Base-by-base conservation (phyloP, 192 early-diverging fungal genomes). In the Chytriomyces confervae region DNA sequence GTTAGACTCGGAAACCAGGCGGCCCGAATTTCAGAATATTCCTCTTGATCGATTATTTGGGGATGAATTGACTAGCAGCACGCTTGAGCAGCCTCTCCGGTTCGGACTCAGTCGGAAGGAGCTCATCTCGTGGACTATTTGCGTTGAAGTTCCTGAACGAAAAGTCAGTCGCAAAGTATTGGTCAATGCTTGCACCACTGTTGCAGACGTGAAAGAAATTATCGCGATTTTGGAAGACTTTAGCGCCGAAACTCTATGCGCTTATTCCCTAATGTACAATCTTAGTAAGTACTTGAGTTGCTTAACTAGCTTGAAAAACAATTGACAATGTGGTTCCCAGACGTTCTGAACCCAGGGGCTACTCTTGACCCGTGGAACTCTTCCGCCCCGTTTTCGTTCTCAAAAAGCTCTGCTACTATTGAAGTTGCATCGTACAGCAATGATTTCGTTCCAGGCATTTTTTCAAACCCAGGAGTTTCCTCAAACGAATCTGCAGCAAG, bases 41-140 rank as follows among this genome's bases (percentile, higher is more conserved):
- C 36, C 36, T 36, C 36, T 36, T 36, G 36, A 36, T 36, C 36
- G 36, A 36, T 36, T 36, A 36, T 36, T 36, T 36, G 36, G 36
- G 36, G 36, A 36, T 36, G 36, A 36, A 36, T 36, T 36, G 36
- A 36, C 2, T 1, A 36, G 36, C 36, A 0, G 36, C 36, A 36
- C 36, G 3, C 18, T 46, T n/a, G 48, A 69, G 6, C 11, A 11
- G 11, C 67, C n/a, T 16, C n/a, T 69, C 43, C 67, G 43, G 5
- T 69, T 69, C 44, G 18, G 45, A 29, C 44, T 69, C 3, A n/a
- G 67, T 18, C 9, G 67, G 48, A 69, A 69, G 67, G 48, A 69
- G 24, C 67, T 46, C 9, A 47, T 69, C 24, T 45, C 67, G 10
- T 69, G 67, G 67, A 69, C 20, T 69, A 49, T 69, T 0, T 46